Conservation (phyloP, 1,284 basidiomycete genomes). For the Malassezia globosa region DNA sequence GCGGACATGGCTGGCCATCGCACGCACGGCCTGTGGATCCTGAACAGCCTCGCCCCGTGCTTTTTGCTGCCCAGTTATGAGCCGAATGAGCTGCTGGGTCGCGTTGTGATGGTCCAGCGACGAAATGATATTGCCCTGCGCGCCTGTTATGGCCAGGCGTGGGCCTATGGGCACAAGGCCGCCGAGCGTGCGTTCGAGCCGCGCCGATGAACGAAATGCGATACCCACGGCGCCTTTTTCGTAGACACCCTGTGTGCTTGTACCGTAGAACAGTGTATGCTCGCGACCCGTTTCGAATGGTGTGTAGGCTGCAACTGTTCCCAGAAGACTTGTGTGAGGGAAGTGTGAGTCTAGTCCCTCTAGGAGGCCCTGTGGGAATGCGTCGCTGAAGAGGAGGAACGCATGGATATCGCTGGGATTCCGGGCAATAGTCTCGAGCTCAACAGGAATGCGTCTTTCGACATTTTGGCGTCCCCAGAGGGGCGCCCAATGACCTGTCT, state of each 20-base stretch:
- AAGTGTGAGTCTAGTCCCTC: slow-evolving; percentile 52
- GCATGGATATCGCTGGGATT: slow-evolving; percentile 47
- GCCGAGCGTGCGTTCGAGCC: slow-evolving; percentile 51
- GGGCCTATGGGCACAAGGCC: slow-evolving; percentile 54
- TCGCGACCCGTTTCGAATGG: slow-evolving; percentile 73
- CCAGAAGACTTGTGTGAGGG: slow-evolving; percentile 55
- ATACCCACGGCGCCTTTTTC: slow-evolving; percentile 62
- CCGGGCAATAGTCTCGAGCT: slow-evolving; percentile 11
- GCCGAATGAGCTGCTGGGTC: slow-evolving; percentile 56
- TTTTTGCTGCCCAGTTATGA: neutral
- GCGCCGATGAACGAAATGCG: slow-evolving; percentile 50
- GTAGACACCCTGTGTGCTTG: slow-evolving; percentile 48
- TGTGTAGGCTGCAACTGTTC: slow-evolving; percentile 64
- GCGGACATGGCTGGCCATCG: slow-evolving; percentile 10
- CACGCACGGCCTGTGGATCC: slow-evolving; percentile 4
- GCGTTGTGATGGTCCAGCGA: slow-evolving; percentile 59
- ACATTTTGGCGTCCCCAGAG: slow-evolving; percentile 39
- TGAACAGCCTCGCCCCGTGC: neutral
- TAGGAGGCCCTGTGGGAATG: slow-evolving; percentile 56
- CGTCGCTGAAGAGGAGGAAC: slow-evolving; percentile 58
- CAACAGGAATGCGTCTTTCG: slow-evolving; percentile 22
- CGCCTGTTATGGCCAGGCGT: slow-evolving; percentile 56
- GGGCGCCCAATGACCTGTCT: slow-evolving; percentile 25
- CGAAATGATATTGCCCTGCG: slow-evolving; percentile 68
- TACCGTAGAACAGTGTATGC: slow-evolving; percentile 56